Percentiles rank a stretch among this genome's conserved stretches.
phyloP scores from a whole-genome alignment of 345 rosid genomes.

The Chamaenerion angustifolium region DNA sequence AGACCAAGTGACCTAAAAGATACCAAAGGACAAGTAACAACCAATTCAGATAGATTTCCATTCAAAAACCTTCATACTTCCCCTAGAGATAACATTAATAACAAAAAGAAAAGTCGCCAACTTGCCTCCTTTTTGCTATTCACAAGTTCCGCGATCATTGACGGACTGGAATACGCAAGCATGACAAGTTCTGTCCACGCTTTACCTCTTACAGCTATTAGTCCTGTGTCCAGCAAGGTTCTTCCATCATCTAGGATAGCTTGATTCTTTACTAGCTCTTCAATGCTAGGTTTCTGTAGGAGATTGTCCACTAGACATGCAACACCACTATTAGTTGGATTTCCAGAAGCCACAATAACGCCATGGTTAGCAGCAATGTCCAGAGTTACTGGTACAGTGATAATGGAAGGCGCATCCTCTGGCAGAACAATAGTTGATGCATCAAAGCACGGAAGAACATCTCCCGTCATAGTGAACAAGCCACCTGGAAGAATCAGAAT shows the following conservation, averaged over 20 bases:
- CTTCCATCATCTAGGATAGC: conserved; percentile 87
- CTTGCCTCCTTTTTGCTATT: conserved; percentile 51
- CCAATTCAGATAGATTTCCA: no score
- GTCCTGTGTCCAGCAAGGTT: conserved; percentile 86
- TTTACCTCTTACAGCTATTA: conserved; percentile 77
- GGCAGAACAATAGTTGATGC: conserved; percentile 65
- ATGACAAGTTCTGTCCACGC: conserved; percentile 73
- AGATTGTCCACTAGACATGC: conserved; percentile 67
- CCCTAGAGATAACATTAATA: neutral
- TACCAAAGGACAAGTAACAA: no score
- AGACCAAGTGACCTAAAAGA: no score
- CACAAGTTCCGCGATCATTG: conserved; percentile 65
- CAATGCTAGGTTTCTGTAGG: conserved; percentile 72
- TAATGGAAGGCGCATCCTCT: conserved; percentile 62
- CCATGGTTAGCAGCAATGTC: conserved; percentile 96
- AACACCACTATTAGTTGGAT: conserved; percentile 19
- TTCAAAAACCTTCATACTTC: neutral
- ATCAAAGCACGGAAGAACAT: conserved; percentile 98
- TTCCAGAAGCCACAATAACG: conserved; percentile 67
- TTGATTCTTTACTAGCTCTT: conserved; percentile 52
- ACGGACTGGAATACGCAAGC: conserved; percentile 68
- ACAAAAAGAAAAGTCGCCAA: conserved; percentile 7
- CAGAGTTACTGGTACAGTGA: conserved; percentile 90
- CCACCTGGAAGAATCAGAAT: conserved; percentile 42
- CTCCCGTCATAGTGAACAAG: conserved; percentile 89